A percentile compares a stretch with the other conserved stretches of the same genome.
These are phyloP conservation scores for Taiozyma sp. DNA, from an alignment of 1,139 yeast genomes.

Conservation along the genomic window DNA sequence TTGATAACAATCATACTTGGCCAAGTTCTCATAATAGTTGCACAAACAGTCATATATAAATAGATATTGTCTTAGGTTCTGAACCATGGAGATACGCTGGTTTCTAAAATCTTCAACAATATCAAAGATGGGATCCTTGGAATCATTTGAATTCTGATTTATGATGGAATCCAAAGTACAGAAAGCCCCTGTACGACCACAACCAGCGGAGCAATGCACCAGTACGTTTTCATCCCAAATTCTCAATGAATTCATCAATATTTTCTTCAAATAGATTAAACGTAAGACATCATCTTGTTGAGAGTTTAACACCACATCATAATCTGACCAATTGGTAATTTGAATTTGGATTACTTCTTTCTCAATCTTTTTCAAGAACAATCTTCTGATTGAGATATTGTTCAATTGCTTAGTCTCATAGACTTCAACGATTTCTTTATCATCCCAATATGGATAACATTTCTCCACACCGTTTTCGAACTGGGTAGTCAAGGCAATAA, in stretches of 20 bases:
- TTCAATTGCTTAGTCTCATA: conserved; percentile 8
- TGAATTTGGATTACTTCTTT: conserved; percentile 56
- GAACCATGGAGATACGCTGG: conserved; percentile 83
- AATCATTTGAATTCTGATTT: conserved; percentile 24
- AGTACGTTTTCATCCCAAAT: conserved; percentile 30
- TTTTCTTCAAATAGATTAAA: conserved; percentile 27
- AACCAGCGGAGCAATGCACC: conserved; percentile 88
- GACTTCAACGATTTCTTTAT: conserved; percentile 8
- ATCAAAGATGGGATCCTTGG: conserved; percentile 43
- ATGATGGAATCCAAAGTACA: conserved; percentile 58
- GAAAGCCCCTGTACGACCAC: conserved; percentile 87
- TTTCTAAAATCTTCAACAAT: conserved; percentile 49
- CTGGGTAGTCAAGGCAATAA: conserved; percentile 61
- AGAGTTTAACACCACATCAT: conserved; percentile 41
- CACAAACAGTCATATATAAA: conserved; percentile 58
- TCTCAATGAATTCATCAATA: conserved; percentile 12
- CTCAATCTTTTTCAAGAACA: conserved; percentile 27
- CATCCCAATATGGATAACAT: conserved; percentile 51
- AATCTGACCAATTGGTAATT: conserved; percentile 74
- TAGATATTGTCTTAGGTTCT: conserved; percentile 68
- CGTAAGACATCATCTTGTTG: conserved; percentile 30
- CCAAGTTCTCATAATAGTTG: conserved; percentile 23
- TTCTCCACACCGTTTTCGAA: conserved; percentile 50
- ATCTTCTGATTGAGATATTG: conserved; percentile 34
- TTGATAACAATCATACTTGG: neutral